Percentiles rank a stretch among this genome's conserved stretches.
Conservation (phyloP, 495 filamentous ascomycete species). For the Lepidopterella palustris region DNA sequence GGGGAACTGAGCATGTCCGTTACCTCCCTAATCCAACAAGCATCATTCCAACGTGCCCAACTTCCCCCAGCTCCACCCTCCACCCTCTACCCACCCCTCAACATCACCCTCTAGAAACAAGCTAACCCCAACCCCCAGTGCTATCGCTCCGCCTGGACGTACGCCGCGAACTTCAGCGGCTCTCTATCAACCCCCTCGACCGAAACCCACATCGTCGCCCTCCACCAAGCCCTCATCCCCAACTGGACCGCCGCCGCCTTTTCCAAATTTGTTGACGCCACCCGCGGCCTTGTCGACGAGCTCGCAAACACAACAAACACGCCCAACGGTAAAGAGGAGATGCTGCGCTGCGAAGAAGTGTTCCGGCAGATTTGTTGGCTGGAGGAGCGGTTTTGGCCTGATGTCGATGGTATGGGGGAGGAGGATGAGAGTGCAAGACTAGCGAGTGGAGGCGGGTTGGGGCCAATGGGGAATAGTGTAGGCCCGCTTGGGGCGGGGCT, state of each 20-base stretch:
- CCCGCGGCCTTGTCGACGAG: constrained; percentile 37
- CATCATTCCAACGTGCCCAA: neutral
- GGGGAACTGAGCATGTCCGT: constrained; percentile 59
- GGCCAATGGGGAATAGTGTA: neutral
- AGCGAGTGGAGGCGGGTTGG: neutral
- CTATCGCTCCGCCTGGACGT: constrained; percentile 38
- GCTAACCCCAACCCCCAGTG: constrained; percentile 24
- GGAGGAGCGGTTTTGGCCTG: constrained; percentile 39
- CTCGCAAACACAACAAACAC: constrained; percentile 34
- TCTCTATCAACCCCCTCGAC: constrained; percentile 25
- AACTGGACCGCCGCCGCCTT: constrained; percentile 42
- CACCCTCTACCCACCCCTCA: no score
- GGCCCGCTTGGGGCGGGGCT: neutral
- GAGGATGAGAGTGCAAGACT: constrained; percentile 31
- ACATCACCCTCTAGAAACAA: no score
- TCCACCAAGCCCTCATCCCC: constrained; percentile 40
- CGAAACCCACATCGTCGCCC: constrained; percentile 34
- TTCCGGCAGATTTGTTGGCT: constrained; percentile 38
- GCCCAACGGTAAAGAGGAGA: constrained; percentile 36
- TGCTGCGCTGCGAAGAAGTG: constrained; percentile 35
- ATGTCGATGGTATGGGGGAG: constrained; percentile 41
- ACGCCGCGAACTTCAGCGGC: constrained; percentile 33
- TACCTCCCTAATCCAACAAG: no score
- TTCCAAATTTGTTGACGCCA: constrained; percentile 39
- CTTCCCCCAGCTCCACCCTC: neutral